A percentile compares a stretch with the other conserved stretches of the same genome.
These are phyloP conservation scores for Solanum chiquidenum DNA, from an alignment of 257 asterid genomes.

Conservation along the genomic window DNA sequence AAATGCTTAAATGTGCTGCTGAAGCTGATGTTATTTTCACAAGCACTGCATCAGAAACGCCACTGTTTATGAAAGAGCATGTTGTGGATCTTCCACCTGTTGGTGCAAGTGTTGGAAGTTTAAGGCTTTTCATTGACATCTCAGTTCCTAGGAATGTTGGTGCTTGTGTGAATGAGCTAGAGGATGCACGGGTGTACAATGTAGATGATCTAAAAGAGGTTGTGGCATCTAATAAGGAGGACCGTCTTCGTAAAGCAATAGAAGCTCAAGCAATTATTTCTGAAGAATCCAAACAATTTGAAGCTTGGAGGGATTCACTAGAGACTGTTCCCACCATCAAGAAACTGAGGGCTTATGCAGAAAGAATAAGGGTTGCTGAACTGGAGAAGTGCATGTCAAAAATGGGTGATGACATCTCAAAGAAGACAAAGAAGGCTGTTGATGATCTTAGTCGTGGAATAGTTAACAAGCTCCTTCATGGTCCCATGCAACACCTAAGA, in stretches of 20 bases:
- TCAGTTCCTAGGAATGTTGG: slow-evolving; percentile 94
- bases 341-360: slow-evolving; percentile 87
- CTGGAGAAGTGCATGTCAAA: slow-evolving; percentile 82
- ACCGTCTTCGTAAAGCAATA: slow-evolving; percentile 75
- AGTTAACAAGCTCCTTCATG: slow-evolving; percentile 86
- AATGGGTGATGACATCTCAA: slow-evolving; percentile 86
- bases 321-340: slow-evolving; percentile 93
- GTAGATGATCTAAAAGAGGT: slow-evolving; percentile 95
- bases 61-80: slow-evolving; percentile 54
- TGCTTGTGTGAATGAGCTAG: slow-evolving; percentile 60
- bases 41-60: slow-evolving; percentile 77
- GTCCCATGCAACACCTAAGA: slow-evolving; percentile 97
- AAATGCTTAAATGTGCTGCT: slow-evolving; percentile 49
- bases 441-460: slow-evolving; percentile 90
- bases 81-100: slow-evolving; percentile 47
- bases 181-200: slow-evolving; percentile 61
- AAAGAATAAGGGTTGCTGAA: slow-evolving; percentile 74
- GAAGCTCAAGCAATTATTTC: slow-evolving; percentile 77
- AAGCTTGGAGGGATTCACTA: slow-evolving; percentile 89
- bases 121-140: slow-evolving; percentile 69
- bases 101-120: slow-evolving; percentile 31
- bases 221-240: slow-evolving; percentile 93
- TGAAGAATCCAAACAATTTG: slow-evolving; percentile 81
- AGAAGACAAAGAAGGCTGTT: slow-evolving; percentile 68
- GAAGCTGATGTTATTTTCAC: slow-evolving; percentile 85